Evolutionary conservation across 768 basidiomycete species (phyloP).

Genomic region (Coprinellus micaceus): DNA sequence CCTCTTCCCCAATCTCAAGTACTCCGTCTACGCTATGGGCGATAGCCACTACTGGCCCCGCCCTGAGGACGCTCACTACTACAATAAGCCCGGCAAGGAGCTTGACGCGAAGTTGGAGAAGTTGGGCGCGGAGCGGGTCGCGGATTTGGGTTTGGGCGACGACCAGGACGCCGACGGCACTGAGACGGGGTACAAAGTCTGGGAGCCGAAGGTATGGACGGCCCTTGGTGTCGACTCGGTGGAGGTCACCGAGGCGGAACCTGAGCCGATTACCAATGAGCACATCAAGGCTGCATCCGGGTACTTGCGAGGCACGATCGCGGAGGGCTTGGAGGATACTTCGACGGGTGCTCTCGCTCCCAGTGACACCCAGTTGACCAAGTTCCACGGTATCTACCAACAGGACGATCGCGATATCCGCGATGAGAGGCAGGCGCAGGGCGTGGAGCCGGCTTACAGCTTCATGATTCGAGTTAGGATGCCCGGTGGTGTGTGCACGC

Average conservation of each 20-base stretch:
- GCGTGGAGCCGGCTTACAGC: constrained; percentile 90
- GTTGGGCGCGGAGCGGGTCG: constrained; percentile 76
- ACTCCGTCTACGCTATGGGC: constrained; percentile 90
- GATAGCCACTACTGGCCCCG: constrained; percentile 99
- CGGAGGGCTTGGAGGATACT: constrained; percentile 82
- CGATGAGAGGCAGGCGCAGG: constrained; percentile 89
- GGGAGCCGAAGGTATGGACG: constrained; percentile 94
- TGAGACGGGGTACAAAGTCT: constrained; percentile 94
- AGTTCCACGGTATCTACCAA: constrained; percentile 96
- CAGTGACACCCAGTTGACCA: constrained; percentile 91
- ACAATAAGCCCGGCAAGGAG: constrained; percentile 95
- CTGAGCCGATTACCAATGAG: constrained; percentile 97
- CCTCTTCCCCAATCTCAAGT: constrained; percentile 62
- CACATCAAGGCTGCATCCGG: constrained; percentile 97
- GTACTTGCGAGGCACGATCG: constrained; percentile 92
- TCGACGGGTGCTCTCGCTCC: constrained; percentile 89
- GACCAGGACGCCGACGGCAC: constrained; percentile 97
- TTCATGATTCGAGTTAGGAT: constrained; percentile 99
- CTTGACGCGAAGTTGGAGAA: constrained; percentile 75
- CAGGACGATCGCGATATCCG: constrained; percentile 99
- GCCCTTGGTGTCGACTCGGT: constrained; percentile 86
- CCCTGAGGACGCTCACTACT: constrained; percentile 94
- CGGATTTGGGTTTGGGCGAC: constrained; percentile 80
- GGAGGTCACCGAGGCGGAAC: constrained; percentile 88
- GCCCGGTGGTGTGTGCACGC: constrained; percentile 91